A percentile compares a stretch with the other conserved stretches of the same genome.
Conservation (phyloP, 1,284 basidiomycete genomes). For the Sanghuangporus sanghuang region DNA sequence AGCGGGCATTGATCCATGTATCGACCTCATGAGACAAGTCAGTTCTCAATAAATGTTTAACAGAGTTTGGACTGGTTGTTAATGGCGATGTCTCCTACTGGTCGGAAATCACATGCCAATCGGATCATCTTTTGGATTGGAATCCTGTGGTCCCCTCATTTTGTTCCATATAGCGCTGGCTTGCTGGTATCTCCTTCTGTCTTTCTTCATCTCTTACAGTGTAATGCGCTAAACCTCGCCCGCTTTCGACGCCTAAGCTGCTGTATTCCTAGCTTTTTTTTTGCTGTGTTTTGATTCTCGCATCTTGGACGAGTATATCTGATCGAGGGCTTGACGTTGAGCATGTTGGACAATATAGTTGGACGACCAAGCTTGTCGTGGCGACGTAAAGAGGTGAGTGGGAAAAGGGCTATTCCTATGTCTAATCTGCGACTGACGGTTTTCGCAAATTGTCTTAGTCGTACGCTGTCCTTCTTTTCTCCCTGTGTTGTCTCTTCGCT, state of each 20-base stretch:
- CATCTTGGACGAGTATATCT: background rate
- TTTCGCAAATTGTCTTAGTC: conserved; percentile 41
- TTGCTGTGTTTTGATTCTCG: background rate
- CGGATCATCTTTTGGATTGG: background rate
- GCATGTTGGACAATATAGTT: conserved; percentile 81
- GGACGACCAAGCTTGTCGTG: conserved; percentile 74
- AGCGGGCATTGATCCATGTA: too few species aligned
- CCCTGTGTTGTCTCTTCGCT: conserved; percentile 74
- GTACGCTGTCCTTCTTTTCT: conserved; percentile 85
- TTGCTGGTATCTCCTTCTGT: background rate
- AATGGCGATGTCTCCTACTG: background rate
- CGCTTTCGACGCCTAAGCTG: background rate
- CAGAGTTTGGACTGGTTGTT: background rate
- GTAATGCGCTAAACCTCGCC: background rate
- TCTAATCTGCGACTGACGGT: background rate
- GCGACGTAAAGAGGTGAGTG: conserved; percentile 65
- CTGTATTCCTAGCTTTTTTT: background rate
- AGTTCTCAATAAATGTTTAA: background rate
- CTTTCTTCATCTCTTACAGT: background rate
- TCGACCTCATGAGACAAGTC: too few species aligned
- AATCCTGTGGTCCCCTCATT: background rate
- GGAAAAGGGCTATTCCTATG: background rate
- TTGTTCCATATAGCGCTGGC: background rate
- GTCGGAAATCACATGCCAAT: conserved; percentile 5
- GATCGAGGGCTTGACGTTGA: background rate